Base-by-base conservation (phyloP, 768 basidiomycete species). In the Hericium rajendrae region DNA sequence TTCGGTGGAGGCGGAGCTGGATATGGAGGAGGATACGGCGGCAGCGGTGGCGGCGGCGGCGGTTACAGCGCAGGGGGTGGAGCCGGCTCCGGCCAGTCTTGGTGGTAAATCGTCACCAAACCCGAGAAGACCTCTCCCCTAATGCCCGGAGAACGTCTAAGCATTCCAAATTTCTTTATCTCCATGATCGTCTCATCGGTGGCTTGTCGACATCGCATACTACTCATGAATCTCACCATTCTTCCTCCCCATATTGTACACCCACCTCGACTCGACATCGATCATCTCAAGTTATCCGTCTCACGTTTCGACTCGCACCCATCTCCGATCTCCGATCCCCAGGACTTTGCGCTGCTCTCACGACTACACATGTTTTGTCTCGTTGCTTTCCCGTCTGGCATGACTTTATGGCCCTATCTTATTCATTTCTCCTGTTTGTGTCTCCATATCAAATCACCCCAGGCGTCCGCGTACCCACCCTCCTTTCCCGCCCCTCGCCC, bases 311-410 rank as follows among this genome's bases (percentile, higher is more conserved):
- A 58, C 57, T 39, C 64, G 58, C 60, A 61, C 26, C 26, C n/a
- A n/a, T n/a, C n/a, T n/a, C n/a, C 57, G 57, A 41, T 52, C 48
- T 58, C 41, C 52, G 43, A 56, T 62, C 40, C 26, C 62, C 66
- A 69, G 73, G 71, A 77, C 72, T 72, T 62, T 68, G 80, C 79
- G 80, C 83, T 84, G 80, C 83, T 84, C 80, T 81, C 78, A 75
- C 70, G 75, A 68, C 63, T 70, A 64, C 59, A 61, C 70, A 73
- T 72, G 73, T 74, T 75, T 74, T 73, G 77, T 80, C 79, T 76
- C 77, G 76, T 78, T 76, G 73, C 72, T 74, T 64, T 68, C 73
- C 73, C 73, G 76, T 75, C 76, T 74, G 60, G 62, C 62, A 63
- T 57, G 60, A 61, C 62, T 37, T 62, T 59, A 63, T 54, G 60